These are phyloP conservation scores for Cymbopogon citratus DNA, from an alignment of 176 grass and related monocot genomes.

Conservation along the genomic window DNA sequence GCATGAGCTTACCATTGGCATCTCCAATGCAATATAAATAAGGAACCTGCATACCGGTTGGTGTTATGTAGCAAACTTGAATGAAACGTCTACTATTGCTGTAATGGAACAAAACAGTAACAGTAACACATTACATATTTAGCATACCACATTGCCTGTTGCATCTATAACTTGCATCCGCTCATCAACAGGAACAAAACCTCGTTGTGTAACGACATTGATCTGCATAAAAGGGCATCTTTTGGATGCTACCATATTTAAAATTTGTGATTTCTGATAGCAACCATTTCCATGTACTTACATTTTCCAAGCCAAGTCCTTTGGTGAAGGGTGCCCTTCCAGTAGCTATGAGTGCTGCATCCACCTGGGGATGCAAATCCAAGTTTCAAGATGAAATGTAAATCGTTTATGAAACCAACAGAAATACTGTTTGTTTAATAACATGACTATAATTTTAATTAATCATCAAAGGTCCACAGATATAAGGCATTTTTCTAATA, in stretches of 20 bases:
- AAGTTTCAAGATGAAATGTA: background rate
- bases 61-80: background rate
- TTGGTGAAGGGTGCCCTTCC: slow-evolving; percentile 92
- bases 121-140: background rate
- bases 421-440: background rate
- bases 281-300: slow-evolving; percentile 31
- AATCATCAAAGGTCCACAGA: too few species aligned
- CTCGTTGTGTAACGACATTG: slow-evolving; percentile 77
- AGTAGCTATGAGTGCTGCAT: slow-evolving; percentile 94
- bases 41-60: slow-evolving; percentile 45
- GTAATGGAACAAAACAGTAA: slow-evolving; percentile 8
- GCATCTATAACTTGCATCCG: slow-evolving; percentile 79
- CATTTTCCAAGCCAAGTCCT: slow-evolving; percentile 98
- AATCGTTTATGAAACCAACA: background rate
- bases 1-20: slow-evolving; percentile 98
- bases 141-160: slow-evolving; percentile 68
- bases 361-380: slow-evolving; percentile 46
- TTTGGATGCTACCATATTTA: background rate
- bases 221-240: slow-evolving; percentile 45
- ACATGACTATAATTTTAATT: background rate
- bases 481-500: background rate
- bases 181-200: slow-evolving; percentile 95
- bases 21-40: slow-evolving; percentile 97
- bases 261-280: background rate
- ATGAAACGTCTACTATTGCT: background rate